phyloP scores from a whole-genome alignment of 306 rosid genomes.

The Prosopis cineraria region DNA sequence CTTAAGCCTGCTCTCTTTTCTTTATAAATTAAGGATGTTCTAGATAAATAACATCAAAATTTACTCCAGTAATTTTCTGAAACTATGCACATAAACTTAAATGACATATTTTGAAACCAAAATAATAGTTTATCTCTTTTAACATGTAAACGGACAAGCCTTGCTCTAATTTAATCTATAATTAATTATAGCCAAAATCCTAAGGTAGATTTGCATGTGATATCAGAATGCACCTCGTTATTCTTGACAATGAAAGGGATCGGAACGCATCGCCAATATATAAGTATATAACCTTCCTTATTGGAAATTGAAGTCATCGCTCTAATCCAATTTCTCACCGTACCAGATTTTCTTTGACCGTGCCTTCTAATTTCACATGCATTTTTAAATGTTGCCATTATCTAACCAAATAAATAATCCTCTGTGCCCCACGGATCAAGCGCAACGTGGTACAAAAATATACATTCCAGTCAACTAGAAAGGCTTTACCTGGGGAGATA shows the following conservation, averaged over 20 bases:
- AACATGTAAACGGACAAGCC: neutral
- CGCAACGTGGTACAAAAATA: conserved; percentile 30
- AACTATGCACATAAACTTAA: neutral
- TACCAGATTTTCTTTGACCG: conserved; percentile 1
- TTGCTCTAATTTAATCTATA: neutral
- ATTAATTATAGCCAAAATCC: neutral
- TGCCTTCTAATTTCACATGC: neutral
- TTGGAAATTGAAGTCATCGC: conserved; percentile 1
- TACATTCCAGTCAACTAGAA: conserved; percentile 27
- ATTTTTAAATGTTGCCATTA: conserved; percentile 2
- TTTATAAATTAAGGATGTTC: neutral
- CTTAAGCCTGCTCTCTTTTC: neutral
- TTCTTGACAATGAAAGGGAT: neutral
- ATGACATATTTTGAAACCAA: neutral
- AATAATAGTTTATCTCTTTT: neutral
- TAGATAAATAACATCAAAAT: neutral
- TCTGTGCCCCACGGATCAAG: conserved; percentile 28
- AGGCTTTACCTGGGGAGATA: conserved; percentile 33
- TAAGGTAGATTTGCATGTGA: conserved; percentile 3
- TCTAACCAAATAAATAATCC: conserved; percentile 21
- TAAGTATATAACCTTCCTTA: conserved; percentile 1
- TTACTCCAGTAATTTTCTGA: neutral
- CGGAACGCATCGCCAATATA: neutral
- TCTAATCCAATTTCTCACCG: neutral
- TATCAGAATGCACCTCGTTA: conserved; percentile 2